Conservation (phyloP, 2,329 filamentous ascomycete genomes). For the Colletotrichum caudatum region DNA sequence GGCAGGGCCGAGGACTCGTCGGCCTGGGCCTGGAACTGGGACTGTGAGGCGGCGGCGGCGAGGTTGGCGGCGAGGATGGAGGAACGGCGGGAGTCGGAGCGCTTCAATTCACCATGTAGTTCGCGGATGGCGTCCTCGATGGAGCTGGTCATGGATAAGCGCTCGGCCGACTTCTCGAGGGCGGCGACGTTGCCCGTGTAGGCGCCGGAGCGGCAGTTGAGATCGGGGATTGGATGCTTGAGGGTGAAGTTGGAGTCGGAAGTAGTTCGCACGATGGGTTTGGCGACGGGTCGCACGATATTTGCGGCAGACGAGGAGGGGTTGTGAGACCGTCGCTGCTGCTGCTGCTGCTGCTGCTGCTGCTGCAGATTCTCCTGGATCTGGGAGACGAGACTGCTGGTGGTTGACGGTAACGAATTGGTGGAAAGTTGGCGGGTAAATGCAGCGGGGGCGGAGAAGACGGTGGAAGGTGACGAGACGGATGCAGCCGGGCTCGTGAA, state of each 20-base stretch:
- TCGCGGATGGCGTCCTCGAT: slow-evolving; percentile 83
- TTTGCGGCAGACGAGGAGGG: slow-evolving; percentile 28
- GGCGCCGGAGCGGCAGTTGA: slow-evolving; percentile 70
- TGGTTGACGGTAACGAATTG: slow-evolving; percentile 33
- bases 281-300: slow-evolving; percentile 43
- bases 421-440: slow-evolving; percentile 34
- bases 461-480: slow-evolving; percentile 24
- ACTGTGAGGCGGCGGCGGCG: slow-evolving; percentile 42
- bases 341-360: slow-evolving; percentile 26
- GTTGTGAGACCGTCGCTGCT: slow-evolving; percentile 17
- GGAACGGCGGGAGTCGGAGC: slow-evolving; percentile 74
- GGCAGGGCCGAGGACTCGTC: slow-evolving; percentile 44
- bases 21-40: slow-evolving; percentile 29
- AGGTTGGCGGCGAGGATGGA: slow-evolving; percentile 68
- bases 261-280: slow-evolving; percentile 62
- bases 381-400: slow-evolving; percentile 42
- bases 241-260: slow-evolving; percentile 60
- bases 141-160: slow-evolving; percentile 78
- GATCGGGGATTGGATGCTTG: slow-evolving; percentile 72
- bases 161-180: slow-evolving; percentile 81
- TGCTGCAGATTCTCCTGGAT: slow-evolving; percentile 42
- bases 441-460: slow-evolving; percentile 32
- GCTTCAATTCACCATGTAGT: slow-evolving; percentile 77
- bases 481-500: slow-evolving; percentile 36
- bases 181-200: slow-evolving; percentile 77